Base-by-base conservation (phyloP, 78 protist species). In the Chrysochromulina tobinii region DNA sequence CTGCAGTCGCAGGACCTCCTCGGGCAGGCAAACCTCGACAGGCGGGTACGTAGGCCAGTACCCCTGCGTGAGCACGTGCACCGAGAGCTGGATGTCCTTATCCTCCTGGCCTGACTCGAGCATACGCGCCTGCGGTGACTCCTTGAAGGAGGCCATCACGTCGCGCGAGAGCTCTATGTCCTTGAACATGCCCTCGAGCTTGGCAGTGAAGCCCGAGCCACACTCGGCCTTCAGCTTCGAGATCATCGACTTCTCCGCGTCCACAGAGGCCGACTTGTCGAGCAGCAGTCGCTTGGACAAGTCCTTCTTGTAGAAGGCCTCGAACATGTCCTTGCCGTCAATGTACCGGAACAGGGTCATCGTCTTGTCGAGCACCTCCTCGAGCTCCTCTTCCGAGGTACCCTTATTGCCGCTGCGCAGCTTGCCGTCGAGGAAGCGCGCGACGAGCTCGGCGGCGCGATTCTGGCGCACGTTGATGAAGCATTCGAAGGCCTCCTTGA, bases 151-250 rank as follows among this genome's bases (percentile, higher is more conserved):
- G 38, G 73, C 58, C 20, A 54, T 38, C 53, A 96, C 25, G 21
- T 96, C 98, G 0, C 61, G 51, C 2, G 93, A 88, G 25, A 96
- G 68, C 27, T 96, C 98, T 20, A 97, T 77, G 92, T 98, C 99
- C 89, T 96, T 95, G 89, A 98, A 94, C 99, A 98, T 98, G 54
- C 98, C 99, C 91, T 98, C 99, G 1, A 98, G 89, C 73, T 98
- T 96, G 64, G 57, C 67, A 1, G 99, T 97, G 90, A 97, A 97
- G 20, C 77, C 27, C 0, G 96, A 75, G 38, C 99, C 99, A 81
- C 98, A 98, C 87, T 97, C 98, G 0, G 88, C 79, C 81, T 97
- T 97, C 59, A 98, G 89, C 86, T 97, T 97, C 18, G 94, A 59
- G 66, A 98, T 90, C 96, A 98, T 94, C 18, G 92, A 18, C 93